Evolutionary conservation across 495 filamentous ascomycete species (phyloP).

Genomic region (Tuber brumale): DNA sequence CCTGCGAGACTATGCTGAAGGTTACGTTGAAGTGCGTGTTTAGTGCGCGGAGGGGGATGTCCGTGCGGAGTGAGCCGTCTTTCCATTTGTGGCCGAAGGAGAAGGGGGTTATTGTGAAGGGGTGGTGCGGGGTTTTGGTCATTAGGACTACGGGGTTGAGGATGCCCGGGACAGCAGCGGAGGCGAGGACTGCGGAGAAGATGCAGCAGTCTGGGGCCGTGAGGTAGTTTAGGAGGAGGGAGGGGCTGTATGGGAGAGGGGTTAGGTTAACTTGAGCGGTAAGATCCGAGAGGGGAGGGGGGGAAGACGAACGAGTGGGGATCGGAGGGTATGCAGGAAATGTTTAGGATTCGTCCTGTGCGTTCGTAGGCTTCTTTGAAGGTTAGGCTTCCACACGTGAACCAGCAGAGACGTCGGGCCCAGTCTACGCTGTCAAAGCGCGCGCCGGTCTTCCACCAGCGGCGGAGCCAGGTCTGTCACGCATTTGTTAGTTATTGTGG

Average conservation of each 20-base stretch:
- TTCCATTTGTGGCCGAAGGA: conserved; percentile 98
- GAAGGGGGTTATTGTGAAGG: conserved; percentile 68
- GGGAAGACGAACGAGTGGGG: conserved; percentile 55
- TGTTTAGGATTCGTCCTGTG: conserved; percentile 89
- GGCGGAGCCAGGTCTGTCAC: conserved; percentile 58
- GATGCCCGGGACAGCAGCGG: conserved; percentile 92
- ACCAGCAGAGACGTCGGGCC: conserved; percentile 83
- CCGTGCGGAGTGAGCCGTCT: conserved; percentile 85
- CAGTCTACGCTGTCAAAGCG: conserved; percentile 90
- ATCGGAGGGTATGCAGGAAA: conserved; percentile 93
- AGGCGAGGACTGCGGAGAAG: conserved; percentile 93
- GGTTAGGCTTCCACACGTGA: conserved; percentile 78
- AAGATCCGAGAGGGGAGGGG: conserved; percentile 53
- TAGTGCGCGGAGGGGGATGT: conserved; percentile 87
- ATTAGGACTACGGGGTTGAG: conserved; percentile 93
- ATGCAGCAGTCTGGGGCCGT: conserved; percentile 95
- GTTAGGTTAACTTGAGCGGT: conserved; percentile 38
- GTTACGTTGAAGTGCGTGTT: conserved; percentile 97
- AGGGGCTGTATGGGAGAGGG: conserved; percentile 15
- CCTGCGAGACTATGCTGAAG: conserved; percentile 91
- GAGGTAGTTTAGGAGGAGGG: conserved; percentile 78
- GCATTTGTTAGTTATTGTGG: not conserved
- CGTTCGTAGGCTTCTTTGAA: conserved; percentile 92
- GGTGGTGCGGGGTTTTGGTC: conserved; percentile 63
- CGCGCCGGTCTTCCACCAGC: conserved; percentile 90